Evolutionary conservation across 805 yeast genomes (phyloP).

Genomic region (Candida hungchunana): DNA sequence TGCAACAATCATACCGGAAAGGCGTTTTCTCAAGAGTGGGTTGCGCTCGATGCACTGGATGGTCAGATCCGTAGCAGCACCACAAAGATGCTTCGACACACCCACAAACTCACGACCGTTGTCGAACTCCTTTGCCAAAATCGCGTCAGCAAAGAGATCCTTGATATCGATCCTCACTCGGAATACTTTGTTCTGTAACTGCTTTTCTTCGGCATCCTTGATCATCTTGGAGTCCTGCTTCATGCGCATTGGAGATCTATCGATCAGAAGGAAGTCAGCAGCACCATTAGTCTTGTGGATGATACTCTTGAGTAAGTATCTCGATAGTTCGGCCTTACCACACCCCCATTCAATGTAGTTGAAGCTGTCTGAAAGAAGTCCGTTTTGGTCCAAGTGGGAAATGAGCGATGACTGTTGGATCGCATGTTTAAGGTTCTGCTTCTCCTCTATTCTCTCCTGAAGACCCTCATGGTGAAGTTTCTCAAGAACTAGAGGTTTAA

Average conservation of each 20-base stretch:
- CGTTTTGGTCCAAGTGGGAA: conserved; percentile 50
- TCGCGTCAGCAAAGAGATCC: conserved; percentile 53
- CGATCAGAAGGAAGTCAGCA: conserved; percentile 55
- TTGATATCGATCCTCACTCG: conserved; percentile 76
- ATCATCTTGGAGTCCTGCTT: conserved; percentile 69
- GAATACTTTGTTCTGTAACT: conserved; percentile 27
- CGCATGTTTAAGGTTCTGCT: conserved; percentile 68
- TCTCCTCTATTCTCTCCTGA: conserved; percentile 29
- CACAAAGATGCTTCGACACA: conserved; percentile 87
- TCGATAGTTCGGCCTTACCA: conserved; percentile 80
- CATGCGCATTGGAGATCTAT: conserved; percentile 72
- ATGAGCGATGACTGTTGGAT: conserved; percentile 78
- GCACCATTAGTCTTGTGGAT: conserved; percentile 19
- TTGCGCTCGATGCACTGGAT: conserved; percentile 54
- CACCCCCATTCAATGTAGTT: conserved; percentile 80
- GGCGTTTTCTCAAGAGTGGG: conserved; percentile 26
- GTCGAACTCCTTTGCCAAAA: conserved; percentile 30
- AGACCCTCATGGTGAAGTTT: conserved; percentile 26
- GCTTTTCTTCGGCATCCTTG: conserved; percentile 41
- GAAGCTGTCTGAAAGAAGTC: conserved; percentile 33
- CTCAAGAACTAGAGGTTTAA: conserved; percentile 28
- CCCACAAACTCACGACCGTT: conserved; percentile 39
- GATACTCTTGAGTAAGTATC: conserved; percentile 46
- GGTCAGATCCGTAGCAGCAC: conserved; percentile 89
- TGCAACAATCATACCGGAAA: conserved; percentile 70